A percentile compares a stretch with the other conserved stretches of the same genome.
Evolutionary conservation across 768 basidiomycete species (phyloP).

Genomic region (Suillus subalutaceus): DNA sequence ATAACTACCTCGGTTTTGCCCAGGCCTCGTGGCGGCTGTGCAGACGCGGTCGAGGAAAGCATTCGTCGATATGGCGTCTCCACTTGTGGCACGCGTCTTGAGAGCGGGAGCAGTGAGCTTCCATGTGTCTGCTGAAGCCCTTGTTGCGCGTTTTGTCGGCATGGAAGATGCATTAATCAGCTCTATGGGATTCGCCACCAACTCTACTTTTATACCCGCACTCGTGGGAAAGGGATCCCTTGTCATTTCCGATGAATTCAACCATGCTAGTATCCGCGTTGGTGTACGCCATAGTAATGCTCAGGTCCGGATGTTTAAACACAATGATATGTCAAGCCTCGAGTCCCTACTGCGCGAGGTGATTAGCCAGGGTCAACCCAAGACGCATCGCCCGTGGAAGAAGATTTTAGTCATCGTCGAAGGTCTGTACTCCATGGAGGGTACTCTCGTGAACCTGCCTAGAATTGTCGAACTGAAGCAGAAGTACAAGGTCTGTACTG

Average conservation of each 20-base stretch:
- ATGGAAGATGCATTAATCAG: constrained; percentile 88
- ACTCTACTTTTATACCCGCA: constrained; percentile 92
- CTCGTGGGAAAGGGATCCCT: constrained; percentile 89
- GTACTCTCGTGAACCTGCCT: constrained; percentile 88
- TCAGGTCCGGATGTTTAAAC: constrained; percentile 77
- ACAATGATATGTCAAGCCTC: constrained; percentile 88
- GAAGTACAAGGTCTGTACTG: constrained; percentile 80
- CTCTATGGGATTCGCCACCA: constrained; percentile 97
- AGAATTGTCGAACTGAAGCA: constrained; percentile 79
- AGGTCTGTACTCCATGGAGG: constrained; percentile 98
- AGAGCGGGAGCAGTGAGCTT: constrained; percentile 88
- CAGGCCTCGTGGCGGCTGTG: constrained; percentile 90
- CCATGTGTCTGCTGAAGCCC: constrained; percentile 77
- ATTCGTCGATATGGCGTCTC: constrained; percentile 83
- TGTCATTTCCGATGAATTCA: constrained; percentile 95
- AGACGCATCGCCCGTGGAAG: constrained; percentile 99
- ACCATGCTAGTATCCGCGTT: constrained; percentile 94
- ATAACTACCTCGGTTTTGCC: constrained; percentile 99
- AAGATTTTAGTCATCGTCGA: constrained; percentile 95
- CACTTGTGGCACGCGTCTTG: constrained; percentile 74
- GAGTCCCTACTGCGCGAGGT: constrained; percentile 84
- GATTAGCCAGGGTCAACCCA: constrained; percentile 96
- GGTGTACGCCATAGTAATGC: constrained; percentile 90
- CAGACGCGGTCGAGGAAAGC: constrained; percentile 88
- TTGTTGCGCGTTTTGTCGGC: constrained; percentile 90